Conservation (phyloP, 352 stramenopile genomes). For the Phytopythium helicoides region DNA sequence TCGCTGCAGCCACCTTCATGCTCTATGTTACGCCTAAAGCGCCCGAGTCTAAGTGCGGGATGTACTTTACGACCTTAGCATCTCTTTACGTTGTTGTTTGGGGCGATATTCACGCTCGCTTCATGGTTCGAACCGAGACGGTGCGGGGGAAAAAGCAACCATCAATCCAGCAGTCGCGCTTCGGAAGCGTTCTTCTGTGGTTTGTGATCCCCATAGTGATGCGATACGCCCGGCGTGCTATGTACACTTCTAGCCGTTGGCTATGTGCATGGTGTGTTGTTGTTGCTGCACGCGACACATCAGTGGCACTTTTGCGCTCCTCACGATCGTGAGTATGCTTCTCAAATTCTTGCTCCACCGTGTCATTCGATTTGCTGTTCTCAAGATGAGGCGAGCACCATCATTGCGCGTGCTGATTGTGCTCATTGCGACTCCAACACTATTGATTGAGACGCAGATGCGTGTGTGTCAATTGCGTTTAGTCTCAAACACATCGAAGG, state of each 20-base stretch:
- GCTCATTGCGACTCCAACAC: conserved; percentile 20
- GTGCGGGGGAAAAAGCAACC: conserved; percentile 4
- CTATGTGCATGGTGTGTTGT: conserved; percentile 11
- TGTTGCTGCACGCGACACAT: conserved; percentile 1
- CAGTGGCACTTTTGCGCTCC: conserved; percentile 8
- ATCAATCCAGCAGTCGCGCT: too few species aligned
- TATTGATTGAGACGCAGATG: conserved; percentile 35
- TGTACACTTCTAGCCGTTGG: conserved; percentile 8
- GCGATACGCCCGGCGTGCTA: conserved; percentile 2
- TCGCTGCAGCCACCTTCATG: background rate
- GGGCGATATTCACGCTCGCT: conserved; percentile 7
- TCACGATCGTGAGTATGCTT: conserved; percentile 9
- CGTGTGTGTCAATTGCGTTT: conserved; percentile 25
- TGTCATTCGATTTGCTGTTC: conserved; percentile 5
- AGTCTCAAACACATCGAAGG: conserved; percentile 9
- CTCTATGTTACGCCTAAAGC: background rate
- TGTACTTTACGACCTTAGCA: conserved; percentile 18
- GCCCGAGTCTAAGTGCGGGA: conserved; percentile 2
- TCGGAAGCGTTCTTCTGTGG: too few species aligned
- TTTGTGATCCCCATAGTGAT: background rate
- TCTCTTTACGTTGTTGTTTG: conserved; percentile 11
- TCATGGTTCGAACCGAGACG: conserved; percentile 9
- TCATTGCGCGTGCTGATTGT: background rate
- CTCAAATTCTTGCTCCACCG: conserved; percentile 18
- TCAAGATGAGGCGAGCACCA: background rate